Evolutionary conservation across 306 rosid species (phyloP).

Genomic region (Vigna angularis): DNA sequence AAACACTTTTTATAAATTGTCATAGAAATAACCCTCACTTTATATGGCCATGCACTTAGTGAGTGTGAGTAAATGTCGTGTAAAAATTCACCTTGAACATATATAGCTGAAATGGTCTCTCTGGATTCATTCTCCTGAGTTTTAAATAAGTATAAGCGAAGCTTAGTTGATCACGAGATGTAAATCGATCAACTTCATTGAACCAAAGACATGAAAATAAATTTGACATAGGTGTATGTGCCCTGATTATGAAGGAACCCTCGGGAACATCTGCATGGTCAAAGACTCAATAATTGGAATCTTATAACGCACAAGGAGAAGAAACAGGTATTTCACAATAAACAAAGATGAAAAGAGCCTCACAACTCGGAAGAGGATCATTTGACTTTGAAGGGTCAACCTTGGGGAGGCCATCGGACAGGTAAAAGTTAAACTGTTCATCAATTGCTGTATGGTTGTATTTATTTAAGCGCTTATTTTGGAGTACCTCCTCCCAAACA

Average conservation of each 20-base stretch:
- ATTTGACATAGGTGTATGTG: constrained; percentile 93
- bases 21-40: background rate
- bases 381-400: constrained; percentile 68
- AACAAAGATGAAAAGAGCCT: constrained; percentile 52
- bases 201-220: constrained; percentile 97
- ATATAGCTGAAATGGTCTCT: constrained; percentile 65
- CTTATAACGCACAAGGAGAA: constrained; percentile 20
- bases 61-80: background rate
- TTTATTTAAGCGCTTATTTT: constrained; percentile 90
- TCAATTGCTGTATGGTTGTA: constrained; percentile 84
- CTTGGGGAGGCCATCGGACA: constrained; percentile 82
- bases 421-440: constrained; percentile 78
- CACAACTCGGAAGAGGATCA: constrained; percentile 85
- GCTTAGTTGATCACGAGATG: constrained; percentile 97
- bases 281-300: constrained; percentile 41
- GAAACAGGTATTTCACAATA: constrained; percentile 37
- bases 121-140: constrained; percentile 81
- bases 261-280: constrained; percentile 85
- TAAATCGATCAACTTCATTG: constrained; percentile 93
- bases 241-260: constrained; percentile 93
- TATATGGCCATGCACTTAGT: background rate
- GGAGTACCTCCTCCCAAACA: constrained; percentile 96
- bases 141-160: constrained; percentile 89
- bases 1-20: background rate
- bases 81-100: constrained; percentile 79